A percentile compares a stretch with the other conserved stretches of the same genome.
These are phyloP conservation scores for Globisporangium paroecandrum DNA, from an alignment of 352 stramenopile genomes.

Conservation along the genomic window DNA sequence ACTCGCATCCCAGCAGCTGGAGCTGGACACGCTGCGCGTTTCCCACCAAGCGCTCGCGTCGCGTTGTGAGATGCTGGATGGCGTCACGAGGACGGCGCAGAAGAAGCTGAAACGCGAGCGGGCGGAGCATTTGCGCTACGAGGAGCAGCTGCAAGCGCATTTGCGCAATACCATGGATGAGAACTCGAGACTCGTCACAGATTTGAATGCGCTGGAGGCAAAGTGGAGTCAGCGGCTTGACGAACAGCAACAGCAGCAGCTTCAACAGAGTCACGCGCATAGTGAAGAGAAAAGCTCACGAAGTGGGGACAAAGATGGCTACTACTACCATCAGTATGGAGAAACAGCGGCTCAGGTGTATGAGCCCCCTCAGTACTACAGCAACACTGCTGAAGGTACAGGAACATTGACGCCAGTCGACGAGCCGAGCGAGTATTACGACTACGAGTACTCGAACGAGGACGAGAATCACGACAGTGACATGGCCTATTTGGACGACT, in stretches of 20 bases:
- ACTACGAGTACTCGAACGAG: slow-evolving; percentile 9
- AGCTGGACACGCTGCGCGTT: slow-evolving; percentile 32
- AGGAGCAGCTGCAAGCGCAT: slow-evolving; percentile 43
- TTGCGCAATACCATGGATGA: slow-evolving; percentile 46
- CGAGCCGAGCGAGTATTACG: not conserved
- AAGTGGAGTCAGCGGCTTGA: slow-evolving; percentile 18
- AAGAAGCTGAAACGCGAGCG: slow-evolving; percentile 56
- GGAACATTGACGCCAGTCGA: slow-evolving; percentile 10
- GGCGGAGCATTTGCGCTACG: slow-evolving; percentile 38
- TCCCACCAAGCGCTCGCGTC: slow-evolving; percentile 35
- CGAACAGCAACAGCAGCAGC: not conserved
- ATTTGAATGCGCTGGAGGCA: slow-evolving; percentile 34
- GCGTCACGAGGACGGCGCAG: slow-evolving; percentile 50
- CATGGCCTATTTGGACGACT: not conserved
- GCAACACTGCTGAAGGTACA: slow-evolving; percentile 2
- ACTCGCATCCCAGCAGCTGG: slow-evolving; percentile 31
- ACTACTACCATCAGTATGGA: slow-evolving; percentile 18
- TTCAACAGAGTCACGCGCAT: slow-evolving; percentile 6
- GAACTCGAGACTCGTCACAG: slow-evolving; percentile 41
- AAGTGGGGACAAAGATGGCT: slow-evolving; percentile 11
- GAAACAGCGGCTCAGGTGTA: slow-evolving; percentile 6
- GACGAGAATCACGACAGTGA: not conserved
- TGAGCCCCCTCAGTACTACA: not conserved
- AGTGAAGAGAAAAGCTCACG: not conserved
- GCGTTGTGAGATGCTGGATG: slow-evolving; percentile 55